phyloP scores from a whole-genome alignment of 2,329 filamentous ascomycete species.

The Diaporthe ampelina region DNA sequence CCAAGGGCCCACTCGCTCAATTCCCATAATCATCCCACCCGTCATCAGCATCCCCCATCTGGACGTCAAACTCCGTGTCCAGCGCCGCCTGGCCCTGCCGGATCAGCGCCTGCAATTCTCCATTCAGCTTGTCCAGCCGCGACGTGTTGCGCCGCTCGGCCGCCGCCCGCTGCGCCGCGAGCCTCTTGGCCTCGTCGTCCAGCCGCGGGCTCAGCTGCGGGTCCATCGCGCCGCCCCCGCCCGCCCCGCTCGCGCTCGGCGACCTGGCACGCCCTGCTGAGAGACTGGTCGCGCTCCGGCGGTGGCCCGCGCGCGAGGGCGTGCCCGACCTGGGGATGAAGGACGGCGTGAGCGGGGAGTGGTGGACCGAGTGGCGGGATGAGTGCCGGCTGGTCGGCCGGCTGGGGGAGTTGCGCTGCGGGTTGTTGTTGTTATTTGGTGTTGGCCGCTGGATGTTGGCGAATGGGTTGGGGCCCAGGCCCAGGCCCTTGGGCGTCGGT shows the following conservation, averaged over 20 bases:
- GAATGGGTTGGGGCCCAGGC: constrained; percentile 40
- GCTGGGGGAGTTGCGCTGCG: constrained; percentile 38
- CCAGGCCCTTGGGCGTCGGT: constrained; percentile 37
- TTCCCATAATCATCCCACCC: constrained; percentile 56
- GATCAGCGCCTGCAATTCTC: constrained; percentile 87
- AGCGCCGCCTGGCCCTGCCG: constrained; percentile 89
- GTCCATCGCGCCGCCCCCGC: constrained; percentile 35
- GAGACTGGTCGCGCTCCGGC: constrained; percentile 60
- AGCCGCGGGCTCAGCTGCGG: constrained; percentile 64
- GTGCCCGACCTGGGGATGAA: constrained; percentile 37
- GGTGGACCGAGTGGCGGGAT: constrained; percentile 45
- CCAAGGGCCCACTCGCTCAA: not conserved
- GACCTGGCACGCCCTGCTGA: constrained; percentile 52
- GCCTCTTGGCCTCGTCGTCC: constrained; percentile 77
- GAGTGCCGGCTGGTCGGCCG: constrained; percentile 43
- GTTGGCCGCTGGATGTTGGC: constrained; percentile 36
- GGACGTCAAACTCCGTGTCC: constrained; percentile 79
- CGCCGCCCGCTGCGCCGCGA: constrained; percentile 78
- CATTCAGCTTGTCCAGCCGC: constrained; percentile 84
- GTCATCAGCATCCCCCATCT: constrained; percentile 66
- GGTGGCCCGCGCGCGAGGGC: constrained; percentile 50
- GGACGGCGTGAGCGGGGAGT: constrained; percentile 42
- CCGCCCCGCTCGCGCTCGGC: constrained; percentile 26
- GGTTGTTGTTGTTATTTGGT: constrained; percentile 13
- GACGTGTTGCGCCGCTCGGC: constrained; percentile 85